Evolutionary conservation across 805 yeast species (phyloP), one percentile per base, ranked within the genome.

Genomic region (Nakazawaea wickerhamii): DNA sequence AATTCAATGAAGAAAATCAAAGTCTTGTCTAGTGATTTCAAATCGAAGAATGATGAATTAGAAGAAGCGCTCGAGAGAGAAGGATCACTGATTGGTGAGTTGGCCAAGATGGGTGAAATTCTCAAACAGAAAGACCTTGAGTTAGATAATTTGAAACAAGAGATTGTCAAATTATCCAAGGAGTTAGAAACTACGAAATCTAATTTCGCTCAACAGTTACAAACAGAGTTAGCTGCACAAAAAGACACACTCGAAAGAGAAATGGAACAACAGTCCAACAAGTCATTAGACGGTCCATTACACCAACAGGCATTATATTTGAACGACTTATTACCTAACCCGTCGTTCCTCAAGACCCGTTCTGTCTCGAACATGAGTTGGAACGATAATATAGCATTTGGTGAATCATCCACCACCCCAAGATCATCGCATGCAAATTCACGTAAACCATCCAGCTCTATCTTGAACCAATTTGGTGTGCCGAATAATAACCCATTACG

Each of bases 351-450:
- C 14, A 43, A 43, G 30, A 52, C 63, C 6, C 48, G 58, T 20
- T 55, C 62, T 6, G 49, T 48, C 5, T 54, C 60, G 9, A 48
- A 59, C 3, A 41, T 47, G 4, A 54, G 63, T 11, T 42, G 43
- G 22, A 57, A 50, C 26, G 55, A 61, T 57, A 64, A 61, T 21
- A 67, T 71, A 36, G 61, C 59, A 34, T 50, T 73, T 40, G 78
- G 77, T 5, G 78, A 75, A 49, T 65, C 77, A 1, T 68, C 77
- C 5, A 55, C 63, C 10, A 71, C 80, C 0, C 77, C 77, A 6
- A 38, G 42, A 33, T 38, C 46, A 4, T 11, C 41, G n/a, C 41
- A 32, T 23, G 30, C 30, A 10, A 33, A 27, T 13, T 37, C 41
- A 4, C 28, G 46, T 13, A 43, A 25, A 20, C 35, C 40, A 7